Evolutionary conservation across 441 rosid species (phyloP).

Genomic region (Omphalea diandra): DNA sequence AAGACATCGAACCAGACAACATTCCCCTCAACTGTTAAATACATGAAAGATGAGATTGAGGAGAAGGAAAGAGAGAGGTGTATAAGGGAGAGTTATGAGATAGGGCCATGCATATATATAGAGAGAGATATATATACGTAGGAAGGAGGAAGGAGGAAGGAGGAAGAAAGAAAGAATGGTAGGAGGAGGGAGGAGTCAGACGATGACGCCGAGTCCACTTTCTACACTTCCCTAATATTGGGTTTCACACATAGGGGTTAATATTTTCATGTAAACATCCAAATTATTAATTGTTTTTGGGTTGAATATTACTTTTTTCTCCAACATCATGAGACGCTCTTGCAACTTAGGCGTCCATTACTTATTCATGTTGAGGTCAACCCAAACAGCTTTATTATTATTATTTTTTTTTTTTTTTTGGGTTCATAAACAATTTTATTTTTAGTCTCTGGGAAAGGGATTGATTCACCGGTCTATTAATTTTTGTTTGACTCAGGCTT

Average conservation of each 20-base stretch:
- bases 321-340: slow-evolving; percentile 15
- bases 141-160: too few relatives aligned
- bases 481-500: too few relatives aligned
- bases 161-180: too few relatives aligned
- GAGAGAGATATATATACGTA: neutral
- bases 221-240: slow-evolving; percentile 31
- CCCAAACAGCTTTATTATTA: slow-evolving; percentile 25
- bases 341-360: neutral
- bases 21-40: slow-evolving; percentile 53
- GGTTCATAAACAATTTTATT: too few relatives aligned
- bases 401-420: too few relatives aligned
- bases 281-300: slow-evolving; percentile 9
- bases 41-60: neutral
- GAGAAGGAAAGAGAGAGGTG: neutral
- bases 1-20: slow-evolving; percentile 62
- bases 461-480: too few relatives aligned
- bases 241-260: slow-evolving; percentile 31
- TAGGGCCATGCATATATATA: slow-evolving; percentile 33
- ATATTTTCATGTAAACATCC: slow-evolving; percentile 3
- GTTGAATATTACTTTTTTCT: slow-evolving; percentile 6
- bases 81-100: neutral
- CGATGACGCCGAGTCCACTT: slow-evolving; percentile 45
- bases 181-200: too few relatives aligned
- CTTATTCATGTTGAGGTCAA: slow-evolving; percentile 33
- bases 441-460: too few relatives aligned